Conservation (phyloP, 371 early-diverging fungal species). For the Entomophthora muscae region DNA sequence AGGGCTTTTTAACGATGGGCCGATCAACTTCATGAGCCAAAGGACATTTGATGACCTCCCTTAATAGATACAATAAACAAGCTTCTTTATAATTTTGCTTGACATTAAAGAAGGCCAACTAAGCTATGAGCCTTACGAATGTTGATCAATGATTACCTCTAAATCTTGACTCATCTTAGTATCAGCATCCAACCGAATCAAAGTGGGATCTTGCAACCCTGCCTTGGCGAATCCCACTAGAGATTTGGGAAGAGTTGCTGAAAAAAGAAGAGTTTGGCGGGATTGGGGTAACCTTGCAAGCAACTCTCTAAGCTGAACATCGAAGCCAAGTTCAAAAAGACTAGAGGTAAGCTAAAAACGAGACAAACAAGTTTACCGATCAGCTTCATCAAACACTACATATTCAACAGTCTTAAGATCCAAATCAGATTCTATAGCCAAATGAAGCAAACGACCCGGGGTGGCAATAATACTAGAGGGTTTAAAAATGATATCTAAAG, state of each 20-base stretch:
- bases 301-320: constrained; percentile 86
- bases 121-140: background rate
- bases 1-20: constrained; percentile 26
- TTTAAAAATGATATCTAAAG: background rate
- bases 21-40: constrained; percentile 4
- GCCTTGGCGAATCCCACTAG: constrained; percentile 92
- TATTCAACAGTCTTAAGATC: constrained; percentile 79
- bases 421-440: constrained; percentile 86
- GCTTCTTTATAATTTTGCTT: constrained; percentile 80
- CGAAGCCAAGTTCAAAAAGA: constrained; percentile 95
- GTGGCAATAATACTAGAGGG: constrained; percentile 72
- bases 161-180: constrained; percentile 83
- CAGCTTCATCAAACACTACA: constrained; percentile 98
- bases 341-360: constrained; percentile 13
- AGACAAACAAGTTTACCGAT: constrained; percentile 34
- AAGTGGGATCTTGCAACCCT: constrained; percentile 79
- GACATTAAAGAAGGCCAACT: constrained; percentile 70
- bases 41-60: constrained; percentile 41
- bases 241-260: constrained; percentile 83
- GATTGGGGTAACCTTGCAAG: constrained; percentile 57
- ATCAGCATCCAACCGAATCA: constrained; percentile 86
- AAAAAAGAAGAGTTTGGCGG: constrained; percentile 85
- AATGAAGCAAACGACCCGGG: constrained; percentile 91
- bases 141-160: constrained; percentile 24
- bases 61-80: constrained; percentile 63